These are phyloP conservation scores for Dioszegia crocea DNA, from an alignment of 768 basidiomycete genomes.

Conservation along the genomic window DNA sequence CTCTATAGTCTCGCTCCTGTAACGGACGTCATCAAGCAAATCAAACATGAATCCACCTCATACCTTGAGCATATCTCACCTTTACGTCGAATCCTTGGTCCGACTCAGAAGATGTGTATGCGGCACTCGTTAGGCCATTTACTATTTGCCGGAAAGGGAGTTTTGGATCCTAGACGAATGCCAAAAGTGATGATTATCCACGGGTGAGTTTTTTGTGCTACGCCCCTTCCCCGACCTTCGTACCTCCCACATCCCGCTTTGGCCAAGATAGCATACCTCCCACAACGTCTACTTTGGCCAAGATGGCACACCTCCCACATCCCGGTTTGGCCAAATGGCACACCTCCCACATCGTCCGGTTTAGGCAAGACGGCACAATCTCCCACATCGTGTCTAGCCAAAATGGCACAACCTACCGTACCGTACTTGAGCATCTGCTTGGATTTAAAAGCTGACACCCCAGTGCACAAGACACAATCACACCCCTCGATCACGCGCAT, in stretches of 20 bases:
- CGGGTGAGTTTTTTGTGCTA: slow-evolving; percentile 12
- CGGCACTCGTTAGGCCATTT: slow-evolving; percentile 17
- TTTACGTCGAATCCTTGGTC: slow-evolving; percentile 21
- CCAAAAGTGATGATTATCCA: slow-evolving; percentile 19
- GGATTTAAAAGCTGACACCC: neutral
- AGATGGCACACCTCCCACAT: too few relatives aligned
- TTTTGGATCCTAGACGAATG: slow-evolving; percentile 7
- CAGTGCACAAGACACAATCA: slow-evolving; percentile 11
- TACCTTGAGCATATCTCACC: slow-evolving; percentile 31
- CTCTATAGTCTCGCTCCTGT: slow-evolving; percentile 20
- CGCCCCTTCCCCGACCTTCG: too few relatives aligned
- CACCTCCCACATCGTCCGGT: too few relatives aligned
- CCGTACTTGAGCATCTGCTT: neutral
- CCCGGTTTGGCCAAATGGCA: too few relatives aligned
- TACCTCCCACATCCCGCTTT: too few relatives aligned
- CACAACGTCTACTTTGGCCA: too few relatives aligned
- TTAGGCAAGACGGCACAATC: too few relatives aligned
- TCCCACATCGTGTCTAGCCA: too few relatives aligned
- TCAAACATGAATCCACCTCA: slow-evolving; percentile 19
- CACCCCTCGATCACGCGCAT: slow-evolving; percentile 14
- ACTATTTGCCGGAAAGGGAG: slow-evolving; percentile 19
- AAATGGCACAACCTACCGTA: too few relatives aligned
- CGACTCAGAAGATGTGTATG: slow-evolving; percentile 22
- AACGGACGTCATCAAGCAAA: slow-evolving; percentile 31
- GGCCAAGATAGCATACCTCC: too few relatives aligned